Evolutionary conservation across 108 stramenopile genomes (phyloP).

Genomic region (Fragilaria crotonensis): DNA sequence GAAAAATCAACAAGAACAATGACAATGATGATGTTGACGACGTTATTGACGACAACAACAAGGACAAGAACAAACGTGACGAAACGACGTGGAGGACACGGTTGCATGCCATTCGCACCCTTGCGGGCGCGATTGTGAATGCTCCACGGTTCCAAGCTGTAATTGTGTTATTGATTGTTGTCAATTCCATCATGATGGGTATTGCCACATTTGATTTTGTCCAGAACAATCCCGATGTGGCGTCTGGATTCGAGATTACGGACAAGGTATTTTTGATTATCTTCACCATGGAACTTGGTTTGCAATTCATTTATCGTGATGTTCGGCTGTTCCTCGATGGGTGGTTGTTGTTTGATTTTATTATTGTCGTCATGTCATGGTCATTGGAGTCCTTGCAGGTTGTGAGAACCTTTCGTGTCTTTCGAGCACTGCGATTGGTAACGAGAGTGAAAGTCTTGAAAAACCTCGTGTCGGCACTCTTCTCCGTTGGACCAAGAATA

Average conservation of each 20-base stretch:
- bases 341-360: slow-evolving; percentile 61
- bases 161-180: slow-evolving; percentile 39
- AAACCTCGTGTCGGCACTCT: slow-evolving; percentile 48
- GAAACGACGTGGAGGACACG: too few species aligned
- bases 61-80: too few species aligned
- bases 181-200: slow-evolving; percentile 73
- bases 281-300: slow-evolving; percentile 54
- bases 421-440: slow-evolving; percentile 59
- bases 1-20: too few species aligned
- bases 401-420: slow-evolving; percentile 65
- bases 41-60: too few species aligned
- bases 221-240: slow-evolving; percentile 16
- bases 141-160: slow-evolving; percentile 23
- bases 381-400: slow-evolving; percentile 42
- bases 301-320: slow-evolving; percentile 53
- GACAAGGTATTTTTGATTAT: slow-evolving; percentile 56
- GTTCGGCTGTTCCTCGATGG: slow-evolving; percentile 41
- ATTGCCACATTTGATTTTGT: slow-evolving; percentile 55
- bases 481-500: slow-evolving; percentile 50
- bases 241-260: slow-evolving; percentile 24
- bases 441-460: slow-evolving; percentile 57
- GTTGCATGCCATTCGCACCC: background rate
- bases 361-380: slow-evolving; percentile 57
- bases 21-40: too few species aligned
- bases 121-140: background rate